Percentiles rank a stretch among this genome's conserved stretches.
phyloP scores from a whole-genome alignment of 192 early-diverging fungal genomes.

The Coemansia umbellata region DNA sequence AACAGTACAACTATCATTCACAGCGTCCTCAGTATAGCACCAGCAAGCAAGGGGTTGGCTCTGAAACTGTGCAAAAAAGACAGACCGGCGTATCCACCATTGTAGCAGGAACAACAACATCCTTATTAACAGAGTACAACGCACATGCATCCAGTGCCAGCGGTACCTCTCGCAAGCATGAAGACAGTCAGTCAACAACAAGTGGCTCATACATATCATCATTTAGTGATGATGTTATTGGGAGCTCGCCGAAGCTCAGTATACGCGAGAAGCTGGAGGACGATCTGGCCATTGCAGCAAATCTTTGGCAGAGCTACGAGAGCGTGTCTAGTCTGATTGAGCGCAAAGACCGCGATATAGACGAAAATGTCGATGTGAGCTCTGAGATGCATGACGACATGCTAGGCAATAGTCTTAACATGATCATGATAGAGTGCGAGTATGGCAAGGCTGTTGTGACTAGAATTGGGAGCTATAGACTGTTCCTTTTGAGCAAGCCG shows the following conservation, averaged over 20 bases:
- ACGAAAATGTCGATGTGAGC: conserved; percentile 28
- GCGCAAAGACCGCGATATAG: conserved; percentile 26
- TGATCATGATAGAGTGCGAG: conserved; percentile 41
- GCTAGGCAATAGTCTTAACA: conserved; percentile 24
- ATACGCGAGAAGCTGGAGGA: conserved; percentile 41
- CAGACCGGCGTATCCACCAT: background rate
- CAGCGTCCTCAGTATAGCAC: background rate
- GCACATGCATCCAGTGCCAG: background rate
- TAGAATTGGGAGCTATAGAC: conserved; percentile 24
- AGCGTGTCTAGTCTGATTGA: conserved; percentile 29
- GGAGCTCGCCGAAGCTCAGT: conserved; percentile 2
- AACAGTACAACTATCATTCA: background rate
- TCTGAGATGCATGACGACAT: conserved; percentile 25
- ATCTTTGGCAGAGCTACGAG: conserved; percentile 44
- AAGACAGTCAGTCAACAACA: conserved; percentile 3
- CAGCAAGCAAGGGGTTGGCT: background rate
- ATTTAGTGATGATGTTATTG: conserved; percentile 13
- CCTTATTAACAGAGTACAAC: background rate
- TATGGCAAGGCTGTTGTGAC: conserved; percentile 30
- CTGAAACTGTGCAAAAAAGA: background rate
- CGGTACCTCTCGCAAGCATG: background rate
- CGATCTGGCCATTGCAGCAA: conserved; percentile 43
- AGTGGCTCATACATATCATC: conserved; percentile 17
- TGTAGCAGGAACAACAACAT: background rate
- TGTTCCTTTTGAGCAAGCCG: conserved; percentile 33